Conservation (phyloP, 2,329 filamentous ascomycete genomes). For the Aspergillus alliaceus region DNA sequence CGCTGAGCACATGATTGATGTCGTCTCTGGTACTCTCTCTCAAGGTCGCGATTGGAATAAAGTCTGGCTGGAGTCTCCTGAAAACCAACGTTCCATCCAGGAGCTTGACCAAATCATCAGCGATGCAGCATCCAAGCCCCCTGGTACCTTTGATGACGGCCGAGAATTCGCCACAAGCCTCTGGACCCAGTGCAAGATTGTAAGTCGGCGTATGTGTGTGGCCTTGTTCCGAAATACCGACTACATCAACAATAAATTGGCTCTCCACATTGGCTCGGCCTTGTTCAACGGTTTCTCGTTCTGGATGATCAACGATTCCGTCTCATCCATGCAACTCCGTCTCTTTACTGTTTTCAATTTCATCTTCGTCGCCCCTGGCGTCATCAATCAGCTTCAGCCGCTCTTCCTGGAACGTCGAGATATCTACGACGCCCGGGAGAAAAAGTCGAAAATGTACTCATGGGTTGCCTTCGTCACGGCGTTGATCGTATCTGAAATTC, state of each 20-base stretch:
- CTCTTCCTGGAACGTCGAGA: conserved; percentile 69
- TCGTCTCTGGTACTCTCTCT: conserved; percentile 49
- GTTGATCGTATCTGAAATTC: conserved; percentile 69
- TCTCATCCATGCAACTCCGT: conserved; percentile 68
- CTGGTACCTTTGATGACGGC: conserved; percentile 43
- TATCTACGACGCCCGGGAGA: conserved; percentile 67
- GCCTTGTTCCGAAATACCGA: conserved; percentile 66
- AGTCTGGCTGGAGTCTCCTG: conserved; percentile 66
- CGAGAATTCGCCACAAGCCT: conserved; percentile 66
- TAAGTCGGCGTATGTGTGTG: conserved; percentile 67
- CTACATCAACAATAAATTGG: conserved; percentile 65
- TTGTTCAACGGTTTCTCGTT: conserved; percentile 59
- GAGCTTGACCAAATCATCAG: conserved; percentile 66
- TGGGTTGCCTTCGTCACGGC: conserved; percentile 73
- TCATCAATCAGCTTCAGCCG: conserved; percentile 56
- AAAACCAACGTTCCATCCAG: conserved; percentile 56
- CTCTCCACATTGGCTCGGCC: conserved; percentile 53
- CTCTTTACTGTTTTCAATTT: conserved; percentile 70
- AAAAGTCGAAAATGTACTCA: conserved; percentile 70
- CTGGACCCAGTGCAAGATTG: conserved; percentile 61
- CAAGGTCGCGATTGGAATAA: conserved; percentile 67
- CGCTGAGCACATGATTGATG: conserved; percentile 58
- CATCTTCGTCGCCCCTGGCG: conserved; percentile 52
- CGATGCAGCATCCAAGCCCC: conserved; percentile 42
- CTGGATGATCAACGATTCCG: conserved; percentile 63